phyloP scores from a whole-genome alignment of 257 asterid genomes.

The Solanum ahanhuiri region DNA sequence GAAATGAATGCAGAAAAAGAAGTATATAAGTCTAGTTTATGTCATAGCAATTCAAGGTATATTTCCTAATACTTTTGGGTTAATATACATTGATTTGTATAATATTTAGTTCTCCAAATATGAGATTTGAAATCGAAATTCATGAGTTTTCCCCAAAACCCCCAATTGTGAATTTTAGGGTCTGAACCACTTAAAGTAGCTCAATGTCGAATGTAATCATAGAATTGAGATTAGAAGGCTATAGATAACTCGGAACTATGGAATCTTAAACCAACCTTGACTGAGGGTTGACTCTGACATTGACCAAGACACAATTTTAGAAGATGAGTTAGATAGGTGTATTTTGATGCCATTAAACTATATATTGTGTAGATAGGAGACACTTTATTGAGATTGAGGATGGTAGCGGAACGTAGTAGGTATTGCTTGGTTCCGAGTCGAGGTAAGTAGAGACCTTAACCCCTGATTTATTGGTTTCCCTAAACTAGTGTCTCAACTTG shows the following conservation, averaged over 20 bases:
- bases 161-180: not conserved
- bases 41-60: not conserved
- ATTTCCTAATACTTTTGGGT: not conserved
- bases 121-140: not conserved
- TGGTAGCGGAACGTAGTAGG: not conserved
- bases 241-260: not conserved
- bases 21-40: not conserved
- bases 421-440: not conserved
- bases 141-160: not conserved
- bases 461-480: not conserved
- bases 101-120: not conserved
- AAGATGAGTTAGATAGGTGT: not conserved
- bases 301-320: not conserved
- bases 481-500: not conserved
- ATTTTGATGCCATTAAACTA: not conserved
- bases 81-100: not conserved
- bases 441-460: not conserved
- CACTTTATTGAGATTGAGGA: not conserved
- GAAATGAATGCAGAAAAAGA: not conserved
- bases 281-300: not conserved
- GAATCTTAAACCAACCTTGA: not conserved
- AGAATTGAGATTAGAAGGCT: not conserved
- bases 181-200: not conserved
- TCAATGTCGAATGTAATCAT: not conserved
- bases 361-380: not conserved